Evolutionary conservation across 768 basidiomycete species (phyloP).

Genomic region (Porphyrellus cyaneotinctus): DNA sequence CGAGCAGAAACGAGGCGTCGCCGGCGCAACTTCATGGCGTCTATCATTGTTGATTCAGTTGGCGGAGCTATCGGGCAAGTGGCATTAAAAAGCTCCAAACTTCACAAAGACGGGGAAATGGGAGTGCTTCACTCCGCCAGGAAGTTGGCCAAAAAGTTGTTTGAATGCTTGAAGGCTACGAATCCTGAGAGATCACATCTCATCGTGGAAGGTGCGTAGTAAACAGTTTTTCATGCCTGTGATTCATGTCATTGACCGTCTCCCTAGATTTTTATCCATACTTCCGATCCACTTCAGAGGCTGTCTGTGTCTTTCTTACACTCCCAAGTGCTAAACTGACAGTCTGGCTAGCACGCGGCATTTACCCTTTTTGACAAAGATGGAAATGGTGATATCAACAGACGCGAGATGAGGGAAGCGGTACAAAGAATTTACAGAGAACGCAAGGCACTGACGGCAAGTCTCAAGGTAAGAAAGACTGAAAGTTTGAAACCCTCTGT

Average conservation of each 20-base stretch:
- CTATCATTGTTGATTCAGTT: slow-evolving; percentile 68
- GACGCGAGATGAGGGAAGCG: slow-evolving; percentile 76
- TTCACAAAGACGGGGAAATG: slow-evolving; percentile 52
- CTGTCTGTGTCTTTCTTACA: slow-evolving; percentile 36
- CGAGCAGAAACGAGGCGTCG: slow-evolving; percentile 38
- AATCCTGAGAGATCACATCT: slow-evolving; percentile 58
- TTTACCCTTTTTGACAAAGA: slow-evolving; percentile 76
- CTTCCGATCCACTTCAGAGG: slow-evolving; percentile 67
- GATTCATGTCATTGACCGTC: neutral
- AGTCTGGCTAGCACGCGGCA: slow-evolving; percentile 49
- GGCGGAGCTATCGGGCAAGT: slow-evolving; percentile 64
- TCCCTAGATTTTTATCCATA: slow-evolving; percentile 72
- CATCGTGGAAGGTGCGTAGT: slow-evolving; percentile 55
- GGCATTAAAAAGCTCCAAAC: slow-evolving; percentile 61
- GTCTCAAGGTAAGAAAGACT: slow-evolving; percentile 53
- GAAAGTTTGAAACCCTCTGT: neutral
- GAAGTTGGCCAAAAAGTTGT: slow-evolving; percentile 64
- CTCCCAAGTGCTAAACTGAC: neutral
- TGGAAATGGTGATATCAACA: slow-evolving; percentile 77
- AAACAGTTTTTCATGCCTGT: neutral
- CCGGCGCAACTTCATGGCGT: slow-evolving; percentile 50
- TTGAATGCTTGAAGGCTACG: slow-evolving; percentile 55
- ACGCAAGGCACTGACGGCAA: slow-evolving; percentile 64
- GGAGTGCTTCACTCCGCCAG: slow-evolving; percentile 60
- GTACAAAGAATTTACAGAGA: slow-evolving; percentile 79